Conservation (phyloP, 2,329 filamentous ascomycete genomes). For the Aspergillus tamarii region DNA sequence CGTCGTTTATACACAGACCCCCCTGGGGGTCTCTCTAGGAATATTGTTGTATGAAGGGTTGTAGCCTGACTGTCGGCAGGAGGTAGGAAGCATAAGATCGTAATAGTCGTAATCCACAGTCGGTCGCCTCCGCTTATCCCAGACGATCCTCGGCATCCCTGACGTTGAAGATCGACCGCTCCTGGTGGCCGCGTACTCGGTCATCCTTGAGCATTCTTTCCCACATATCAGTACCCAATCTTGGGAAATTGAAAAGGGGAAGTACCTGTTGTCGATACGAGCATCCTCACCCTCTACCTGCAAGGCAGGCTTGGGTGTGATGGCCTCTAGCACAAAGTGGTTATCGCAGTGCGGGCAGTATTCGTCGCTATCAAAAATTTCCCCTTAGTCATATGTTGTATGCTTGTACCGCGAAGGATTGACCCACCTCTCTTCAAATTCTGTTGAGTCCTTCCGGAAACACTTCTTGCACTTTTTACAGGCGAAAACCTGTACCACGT, state of each 20-base stretch:
- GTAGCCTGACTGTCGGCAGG: conserved; percentile 7
- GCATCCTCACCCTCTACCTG: conserved; percentile 91
- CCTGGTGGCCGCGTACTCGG: conserved; percentile 63
- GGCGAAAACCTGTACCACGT: conserved; percentile 65
- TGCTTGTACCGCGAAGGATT: background rate
- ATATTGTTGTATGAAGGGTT: conserved; percentile 10
- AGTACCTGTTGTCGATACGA: conserved; percentile 72
- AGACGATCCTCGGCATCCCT: conserved; percentile 74
- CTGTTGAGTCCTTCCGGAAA: conserved; percentile 89
- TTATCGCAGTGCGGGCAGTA: conserved; percentile 99
- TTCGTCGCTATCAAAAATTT: conserved; percentile 71
- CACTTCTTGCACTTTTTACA: conserved; percentile 99
- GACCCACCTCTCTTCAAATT: conserved; percentile 79
- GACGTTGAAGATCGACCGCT: conserved; percentile 74
- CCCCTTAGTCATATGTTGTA: background rate
- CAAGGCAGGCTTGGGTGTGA: conserved; percentile 78
- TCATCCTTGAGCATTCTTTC: conserved; percentile 87
- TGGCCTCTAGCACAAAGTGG: conserved; percentile 91
- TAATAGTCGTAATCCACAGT: conserved; percentile 33
- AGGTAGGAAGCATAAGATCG: conserved; percentile 30
- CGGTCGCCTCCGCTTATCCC: conserved; percentile 57
- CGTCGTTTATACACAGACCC: conserved; percentile 8
- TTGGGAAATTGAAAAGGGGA: background rate
- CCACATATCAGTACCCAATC: conserved; percentile 16
- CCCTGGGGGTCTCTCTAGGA: conserved; percentile 2